phyloP scores from a whole-genome alignment of 23 red algal species.

The Gracilaria gracilis region DNA sequence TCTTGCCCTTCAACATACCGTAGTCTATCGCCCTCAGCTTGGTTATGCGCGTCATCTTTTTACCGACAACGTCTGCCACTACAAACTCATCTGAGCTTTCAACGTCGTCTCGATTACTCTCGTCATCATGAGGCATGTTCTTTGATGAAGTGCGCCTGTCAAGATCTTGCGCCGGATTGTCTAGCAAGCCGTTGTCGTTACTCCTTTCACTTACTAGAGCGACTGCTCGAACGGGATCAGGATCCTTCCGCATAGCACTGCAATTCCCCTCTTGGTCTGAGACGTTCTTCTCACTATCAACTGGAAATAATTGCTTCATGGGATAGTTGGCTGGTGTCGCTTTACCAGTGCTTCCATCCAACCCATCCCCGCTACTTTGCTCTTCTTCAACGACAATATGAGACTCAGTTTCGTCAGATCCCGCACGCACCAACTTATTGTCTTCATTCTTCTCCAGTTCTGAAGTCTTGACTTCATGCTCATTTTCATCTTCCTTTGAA shows the following conservation, averaged over 20 bases:
- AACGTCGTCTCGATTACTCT: neutral
- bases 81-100: neutral
- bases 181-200: neutral
- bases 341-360: neutral
- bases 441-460: neutral
- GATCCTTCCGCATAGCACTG: neutral
- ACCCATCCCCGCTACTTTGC: neutral
- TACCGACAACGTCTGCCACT: neutral
- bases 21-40: conserved; percentile 47
- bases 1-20: conserved; percentile 62
- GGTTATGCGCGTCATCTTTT: conserved; percentile 7
- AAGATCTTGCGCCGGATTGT: neutral
- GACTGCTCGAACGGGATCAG: too few relatives aligned
- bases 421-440: neutral
- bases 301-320: neutral
- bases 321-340: neutral
- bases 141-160: neutral
- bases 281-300: too few relatives aligned
- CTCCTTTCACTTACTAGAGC: neutral
- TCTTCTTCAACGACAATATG: neutral
- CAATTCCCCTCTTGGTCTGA: neutral
- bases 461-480: neutral
- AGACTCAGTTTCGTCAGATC: neutral
- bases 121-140: neutral
- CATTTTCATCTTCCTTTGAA: neutral